Conservation (phyloP, 2,329 filamentous ascomycete genomes). For the Monosporascus sp. region DNA sequence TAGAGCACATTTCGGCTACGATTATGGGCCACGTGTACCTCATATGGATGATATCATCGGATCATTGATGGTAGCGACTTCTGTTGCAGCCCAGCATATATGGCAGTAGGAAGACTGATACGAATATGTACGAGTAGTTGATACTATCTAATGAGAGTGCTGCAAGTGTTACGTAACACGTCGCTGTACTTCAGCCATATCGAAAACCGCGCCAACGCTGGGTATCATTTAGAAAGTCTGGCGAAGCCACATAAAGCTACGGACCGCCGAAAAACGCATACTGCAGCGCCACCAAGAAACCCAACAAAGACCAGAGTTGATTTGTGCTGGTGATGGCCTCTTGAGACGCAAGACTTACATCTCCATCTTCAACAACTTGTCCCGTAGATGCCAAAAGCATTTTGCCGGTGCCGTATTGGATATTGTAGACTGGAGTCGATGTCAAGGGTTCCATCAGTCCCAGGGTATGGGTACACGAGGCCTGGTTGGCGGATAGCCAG, state of each 20-base stretch:
- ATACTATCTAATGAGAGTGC: too few relatives aligned
- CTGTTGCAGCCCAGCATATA: too few relatives aligned
- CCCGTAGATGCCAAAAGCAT: conserved; percentile 28
- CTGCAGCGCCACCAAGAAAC: not conserved
- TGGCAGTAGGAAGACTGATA: too few relatives aligned
- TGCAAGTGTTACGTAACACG: too few relatives aligned
- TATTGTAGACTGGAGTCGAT: conserved; percentile 41
- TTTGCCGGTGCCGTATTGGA: conserved; percentile 45
- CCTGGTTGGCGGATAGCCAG: conserved; percentile 45
- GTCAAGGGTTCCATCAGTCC: conserved; percentile 30
- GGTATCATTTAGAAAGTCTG: not conserved
- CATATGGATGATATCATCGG: too few relatives aligned
- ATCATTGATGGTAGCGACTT: too few relatives aligned
- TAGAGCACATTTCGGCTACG: too few relatives aligned
- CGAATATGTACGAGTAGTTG: too few relatives aligned
- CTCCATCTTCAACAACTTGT: conserved; percentile 15
- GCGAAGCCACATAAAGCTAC: not conserved
- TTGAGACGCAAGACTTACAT: not conserved
- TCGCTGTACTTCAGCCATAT: not conserved
- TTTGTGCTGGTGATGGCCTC: not conserved
- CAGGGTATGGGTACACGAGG: conserved; percentile 41
- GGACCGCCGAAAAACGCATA: not conserved
- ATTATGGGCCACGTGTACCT: too few relatives aligned
- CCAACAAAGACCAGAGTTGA: not conserved
- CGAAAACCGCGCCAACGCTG: not conserved